phyloP scores from a whole-genome alignment of 2,329 filamentous ascomycete genomes.

The Calonectria honghensis region DNA sequence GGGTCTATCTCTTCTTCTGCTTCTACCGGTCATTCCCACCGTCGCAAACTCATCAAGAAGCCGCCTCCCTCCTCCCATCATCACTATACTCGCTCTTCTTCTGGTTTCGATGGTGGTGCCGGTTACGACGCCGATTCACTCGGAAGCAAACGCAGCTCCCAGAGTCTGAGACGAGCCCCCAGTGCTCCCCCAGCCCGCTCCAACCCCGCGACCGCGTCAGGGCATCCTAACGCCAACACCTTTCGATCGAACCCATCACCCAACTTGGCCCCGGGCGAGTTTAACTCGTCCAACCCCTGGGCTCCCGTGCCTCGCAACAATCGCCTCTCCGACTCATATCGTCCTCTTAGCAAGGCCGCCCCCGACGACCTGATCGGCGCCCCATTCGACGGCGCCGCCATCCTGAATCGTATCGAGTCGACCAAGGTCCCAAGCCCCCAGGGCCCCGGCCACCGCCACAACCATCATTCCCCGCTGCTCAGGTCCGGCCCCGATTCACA shows the following conservation, averaged over 20 bases:
- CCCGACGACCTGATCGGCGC: conserved; percentile 78
- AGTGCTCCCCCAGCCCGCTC: conserved; percentile 73
- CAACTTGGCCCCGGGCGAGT: conserved; percentile 67
- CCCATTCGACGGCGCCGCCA: conserved; percentile 78
- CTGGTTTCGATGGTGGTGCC: conserved; percentile 68
- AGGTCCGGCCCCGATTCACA: conserved; percentile 74
- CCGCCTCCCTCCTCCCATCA: conserved; percentile 69
- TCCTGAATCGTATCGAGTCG: conserved; percentile 76
- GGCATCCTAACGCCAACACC: conserved; percentile 64
- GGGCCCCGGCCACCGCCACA: conserved; percentile 53
- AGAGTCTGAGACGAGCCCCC: conserved; percentile 76
- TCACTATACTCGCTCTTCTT: conserved; percentile 68
- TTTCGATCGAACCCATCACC: conserved; percentile 69
- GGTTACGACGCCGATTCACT: conserved; percentile 73
- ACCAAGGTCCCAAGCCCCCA: conserved; percentile 63
- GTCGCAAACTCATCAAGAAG: conserved; percentile 79
- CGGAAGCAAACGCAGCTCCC: conserved; percentile 78
- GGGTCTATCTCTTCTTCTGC: conserved; percentile 59
- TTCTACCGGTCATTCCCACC: conserved; percentile 69
- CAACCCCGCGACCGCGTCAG: conserved; percentile 69
- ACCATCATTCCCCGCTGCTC: conserved; percentile 60
- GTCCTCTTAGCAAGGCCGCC: conserved; percentile 55
- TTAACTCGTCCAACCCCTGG: conserved; percentile 61
- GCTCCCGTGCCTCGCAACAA: conserved; percentile 53
- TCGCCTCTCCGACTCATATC: conserved; percentile 55